A percentile compares a stretch with the other conserved stretches of the same genome.
phyloP scores from a whole-genome alignment of 2,329 filamentous ascomycete species.

The Pseudocercospora musae region DNA sequence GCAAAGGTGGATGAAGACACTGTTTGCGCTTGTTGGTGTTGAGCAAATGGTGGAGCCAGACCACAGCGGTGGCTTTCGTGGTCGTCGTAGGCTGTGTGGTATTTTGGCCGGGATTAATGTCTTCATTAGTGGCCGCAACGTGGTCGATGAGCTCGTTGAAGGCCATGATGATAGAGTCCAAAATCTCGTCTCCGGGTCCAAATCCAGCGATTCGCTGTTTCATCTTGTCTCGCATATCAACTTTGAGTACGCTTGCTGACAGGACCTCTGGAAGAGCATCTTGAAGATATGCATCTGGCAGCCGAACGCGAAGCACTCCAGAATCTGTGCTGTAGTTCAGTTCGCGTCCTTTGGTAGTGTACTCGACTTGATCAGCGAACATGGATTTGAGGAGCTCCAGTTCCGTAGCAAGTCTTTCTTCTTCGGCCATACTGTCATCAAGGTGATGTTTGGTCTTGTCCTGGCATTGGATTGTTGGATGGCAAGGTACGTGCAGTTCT shows the following conservation, averaged over 20 bases:
- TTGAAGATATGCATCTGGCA: constrained; percentile 40
- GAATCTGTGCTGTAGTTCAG: constrained; percentile 35
- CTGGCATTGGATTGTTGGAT: background rate
- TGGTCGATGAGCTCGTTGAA: constrained; percentile 37
- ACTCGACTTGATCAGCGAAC: constrained; percentile 43
- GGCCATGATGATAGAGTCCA: constrained; percentile 41
- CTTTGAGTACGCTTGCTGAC: constrained; percentile 36
- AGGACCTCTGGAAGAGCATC: constrained; percentile 40
- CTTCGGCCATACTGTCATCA: constrained; percentile 5
- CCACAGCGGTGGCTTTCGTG: constrained; percentile 37
- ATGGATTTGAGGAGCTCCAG: constrained; percentile 44
- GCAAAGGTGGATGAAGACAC: constrained; percentile 36
- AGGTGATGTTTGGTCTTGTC: background rate
- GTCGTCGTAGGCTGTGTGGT: background rate
- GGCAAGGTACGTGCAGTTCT: background rate
- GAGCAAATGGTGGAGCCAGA: constrained; percentile 48
- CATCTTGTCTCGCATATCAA: constrained; percentile 37
- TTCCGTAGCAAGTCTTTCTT: constrained; percentile 34
- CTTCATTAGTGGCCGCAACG: background rate
- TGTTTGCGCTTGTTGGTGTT: constrained; percentile 47
- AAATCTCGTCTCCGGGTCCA: constrained; percentile 39
- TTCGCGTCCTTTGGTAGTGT: constrained; percentile 35
- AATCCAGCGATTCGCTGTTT: constrained; percentile 31
- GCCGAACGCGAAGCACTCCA: constrained; percentile 34
- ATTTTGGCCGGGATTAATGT: background rate